phyloP scores from a whole-genome alignment of 441 rosid genomes.

The Jatropha multifida region DNA sequence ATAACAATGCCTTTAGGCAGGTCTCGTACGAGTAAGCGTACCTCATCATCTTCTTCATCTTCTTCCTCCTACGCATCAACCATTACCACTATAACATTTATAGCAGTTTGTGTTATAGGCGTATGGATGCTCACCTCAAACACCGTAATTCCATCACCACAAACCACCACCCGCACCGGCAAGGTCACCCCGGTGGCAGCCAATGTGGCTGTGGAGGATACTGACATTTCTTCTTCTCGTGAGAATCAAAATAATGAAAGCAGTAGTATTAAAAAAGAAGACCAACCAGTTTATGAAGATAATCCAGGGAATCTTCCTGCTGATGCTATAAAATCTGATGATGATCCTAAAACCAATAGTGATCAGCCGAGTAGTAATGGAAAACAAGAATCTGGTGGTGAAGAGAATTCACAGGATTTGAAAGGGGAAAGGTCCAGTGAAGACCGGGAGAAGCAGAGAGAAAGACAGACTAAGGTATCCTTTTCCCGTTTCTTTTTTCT shows the following conservation, averaged over 20 bases:
- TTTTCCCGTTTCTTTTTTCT: too few species aligned
- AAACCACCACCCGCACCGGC: constrained; percentile 33
- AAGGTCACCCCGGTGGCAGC: constrained; percentile 13
- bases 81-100: constrained; percentile 62
- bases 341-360: constrained; percentile 30
- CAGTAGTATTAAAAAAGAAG: constrained; percentile 20
- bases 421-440: constrained; percentile 36
- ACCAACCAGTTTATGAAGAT: constrained; percentile 55
- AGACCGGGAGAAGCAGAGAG: constrained; percentile 33
- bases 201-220: background rate
- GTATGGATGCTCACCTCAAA: constrained; percentile 80
- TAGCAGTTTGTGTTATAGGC: constrained; percentile 64
- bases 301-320: constrained; percentile 85
- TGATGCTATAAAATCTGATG: constrained; percentile 77
- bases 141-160: constrained; percentile 44
- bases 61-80: constrained; percentile 52
- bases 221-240: constrained; percentile 1
- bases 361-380: constrained; percentile 1
- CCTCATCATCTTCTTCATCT: constrained; percentile 34
- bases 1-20: constrained; percentile 55
- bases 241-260: background rate
- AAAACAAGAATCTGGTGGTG: background rate
- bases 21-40: constrained; percentile 58
- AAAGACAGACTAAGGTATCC: constrained; percentile 35
- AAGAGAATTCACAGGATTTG: constrained; percentile 19